These are phyloP conservation scores for Aspergillus transmontanensis DNA, from an alignment of 2,329 filamentous ascomycete species.

Conservation along the genomic window DNA sequence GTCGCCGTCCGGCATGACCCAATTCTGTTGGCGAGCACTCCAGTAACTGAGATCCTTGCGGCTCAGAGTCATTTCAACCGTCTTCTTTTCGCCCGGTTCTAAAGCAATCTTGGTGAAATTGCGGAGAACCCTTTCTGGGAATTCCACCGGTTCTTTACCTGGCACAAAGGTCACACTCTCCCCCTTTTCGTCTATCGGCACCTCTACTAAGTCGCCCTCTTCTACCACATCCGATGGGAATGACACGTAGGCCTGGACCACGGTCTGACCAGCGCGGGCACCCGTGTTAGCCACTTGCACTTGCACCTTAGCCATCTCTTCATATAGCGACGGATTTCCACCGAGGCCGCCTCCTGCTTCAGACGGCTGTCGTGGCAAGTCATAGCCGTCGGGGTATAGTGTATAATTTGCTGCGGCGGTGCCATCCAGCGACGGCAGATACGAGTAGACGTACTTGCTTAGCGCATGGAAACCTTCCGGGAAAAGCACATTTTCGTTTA, in stretches of 20 bases:
- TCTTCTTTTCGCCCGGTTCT: conserved; percentile 54
- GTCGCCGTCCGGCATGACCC: conserved; percentile 58
- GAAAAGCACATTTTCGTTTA: conserved; percentile 60
- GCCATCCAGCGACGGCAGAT: conserved; percentile 57
- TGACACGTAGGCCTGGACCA: conserved; percentile 66
- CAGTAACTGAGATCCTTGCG: conserved; percentile 74
- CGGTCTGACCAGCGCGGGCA: conserved; percentile 50
- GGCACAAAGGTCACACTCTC: conserved; percentile 16
- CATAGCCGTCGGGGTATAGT: conserved; percentile 60
- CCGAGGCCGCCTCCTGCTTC: conserved; percentile 67
- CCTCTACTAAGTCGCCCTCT: conserved; percentile 16
- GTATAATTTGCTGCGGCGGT: conserved; percentile 46
- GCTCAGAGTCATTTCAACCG: conserved; percentile 62
- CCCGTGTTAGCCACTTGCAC: conserved; percentile 55
- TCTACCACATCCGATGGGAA: conserved; percentile 54
- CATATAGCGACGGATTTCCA: conserved; percentile 52
- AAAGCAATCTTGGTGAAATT: conserved; percentile 72
- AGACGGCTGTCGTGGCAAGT: conserved; percentile 54
- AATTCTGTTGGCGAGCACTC: conserved; percentile 69
- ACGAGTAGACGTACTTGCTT: conserved; percentile 74
- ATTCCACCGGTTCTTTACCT: conserved; percentile 56
- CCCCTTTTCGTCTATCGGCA: conserved; percentile 7
- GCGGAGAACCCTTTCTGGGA: conserved; percentile 64
- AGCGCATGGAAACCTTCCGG: conserved; percentile 63
- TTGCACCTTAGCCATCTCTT: conserved; percentile 50